Base-by-base conservation (phyloP, 805 yeast genomes). In the Cyberlindnera mycetangii region DNA sequence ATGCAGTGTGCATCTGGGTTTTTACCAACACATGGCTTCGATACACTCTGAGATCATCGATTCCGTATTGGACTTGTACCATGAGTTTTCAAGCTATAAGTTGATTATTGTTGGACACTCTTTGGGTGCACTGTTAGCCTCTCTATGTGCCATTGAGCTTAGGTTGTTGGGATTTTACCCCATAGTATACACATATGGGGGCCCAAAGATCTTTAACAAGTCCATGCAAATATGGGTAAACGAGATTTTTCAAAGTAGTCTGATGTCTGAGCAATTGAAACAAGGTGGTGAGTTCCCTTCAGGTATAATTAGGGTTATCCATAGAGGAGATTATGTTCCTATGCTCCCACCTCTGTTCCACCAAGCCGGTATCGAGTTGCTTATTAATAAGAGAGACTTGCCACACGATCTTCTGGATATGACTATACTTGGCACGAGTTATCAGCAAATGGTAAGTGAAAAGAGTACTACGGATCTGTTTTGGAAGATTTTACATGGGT, bases 81-180 rank as follows among this genome's bases (percentile, higher is more conserved):
- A 54, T 2, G 50, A 65, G 16, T 59, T 75, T 53, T 79, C 81
- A 0, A 69, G 69, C 28, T 83, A 78, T 59, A 61, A 67, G 18
- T 48, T 84, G 14, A 70, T 78, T 3, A 68, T 83, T 1, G 66
- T 79, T 1, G 95, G 95, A 0, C 95, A 86, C 64, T 86, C 95
- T 0, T 65, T 86, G 38, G 90, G 90, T 1, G 95, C 81, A 2
- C 89, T 92, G 0, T 57, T 84, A 32, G 83, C 90, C 1, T 62
- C 72, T 1, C 65, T 86, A 32, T 70, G 78, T 14, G 92, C 85
- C 0, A 71, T 81, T 35, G 93, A 86, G 55, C 68, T 83, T 37
- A 68, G 74, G 48, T 53, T 79, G 12, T 52, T 76, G 60, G 89
- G 87, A 0, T 67, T 64, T 46, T 57, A 73, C 16, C 83, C 85